Base-by-base conservation (phyloP, 805 yeast species). In the Metschnikowia hibisci region DNA sequence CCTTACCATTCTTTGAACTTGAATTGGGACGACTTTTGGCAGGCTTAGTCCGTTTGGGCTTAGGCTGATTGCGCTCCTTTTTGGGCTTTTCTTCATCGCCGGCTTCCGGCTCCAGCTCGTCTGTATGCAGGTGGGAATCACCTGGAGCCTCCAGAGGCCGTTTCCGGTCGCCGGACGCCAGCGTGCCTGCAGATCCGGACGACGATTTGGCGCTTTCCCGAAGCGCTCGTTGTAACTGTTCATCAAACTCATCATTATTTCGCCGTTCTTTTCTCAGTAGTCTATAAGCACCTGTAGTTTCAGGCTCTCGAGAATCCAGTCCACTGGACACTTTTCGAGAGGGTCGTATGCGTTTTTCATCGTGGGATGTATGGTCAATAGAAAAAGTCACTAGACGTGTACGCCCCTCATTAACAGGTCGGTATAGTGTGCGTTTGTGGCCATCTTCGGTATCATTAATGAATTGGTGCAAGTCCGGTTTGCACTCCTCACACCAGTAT, bases 401-500 rank as follows among this genome's bases (percentile, higher is more conserved):
- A 26, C 75, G 50, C 38, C 57, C 60, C 30, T 70, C 75, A 46
- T 69, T 69, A 8, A 66, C 74, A 2, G 71, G 70, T 39, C 61
- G 61, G 52, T 71, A 71, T 32, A 71, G 54, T 5, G 74, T 64
- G 32, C 74, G 43, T 12, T 34, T 45, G 7, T 41, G 29, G 18
- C 44, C 52, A 10, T 48, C 50, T 6, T 58, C 66, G 26, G 45
- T 47, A 26, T 61, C 69, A 42, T 54, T 51, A 14, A 84, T 67
- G 41, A 72, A 50, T 3, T 76, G 63, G 61, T 91, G 99, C 36
- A 86, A 66, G 25, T 86, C 90, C 0, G 97, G 97, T 50, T 82
- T 79, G 67, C 99, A 91, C 51, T 67, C 64, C 61, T 91, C 99
- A 71, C 99, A 91, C 87, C 90, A 88, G 64, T 93, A 91, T 62